A percentile compares a stretch with the other conserved stretches of the same genome.
These are phyloP conservation scores for Claviceps pazoutovae DNA, from an alignment of 2,329 filamentous ascomycete species.

Conservation along the genomic window DNA sequence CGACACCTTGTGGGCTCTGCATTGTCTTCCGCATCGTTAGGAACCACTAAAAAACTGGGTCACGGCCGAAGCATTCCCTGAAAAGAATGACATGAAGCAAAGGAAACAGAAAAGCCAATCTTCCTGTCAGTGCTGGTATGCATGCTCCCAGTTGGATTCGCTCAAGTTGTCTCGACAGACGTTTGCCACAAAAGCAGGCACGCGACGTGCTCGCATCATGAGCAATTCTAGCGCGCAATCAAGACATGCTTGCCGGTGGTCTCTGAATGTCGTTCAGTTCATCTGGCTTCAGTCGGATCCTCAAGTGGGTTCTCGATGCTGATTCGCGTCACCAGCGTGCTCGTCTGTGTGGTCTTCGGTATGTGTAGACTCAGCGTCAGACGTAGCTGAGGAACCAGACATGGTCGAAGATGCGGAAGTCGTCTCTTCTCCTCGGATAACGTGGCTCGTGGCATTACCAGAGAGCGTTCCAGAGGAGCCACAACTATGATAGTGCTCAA, in stretches of 20 bases:
- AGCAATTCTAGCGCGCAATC: too few relatives aligned
- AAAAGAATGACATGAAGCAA: neutral
- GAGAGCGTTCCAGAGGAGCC: constrained; percentile 29
- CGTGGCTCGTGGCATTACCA: constrained; percentile 20
- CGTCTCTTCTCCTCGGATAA: constrained; percentile 19
- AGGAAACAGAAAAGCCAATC: neutral
- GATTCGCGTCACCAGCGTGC: neutral
- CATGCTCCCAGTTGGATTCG: neutral
- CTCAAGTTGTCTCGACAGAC: neutral
- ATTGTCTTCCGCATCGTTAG: neutral
- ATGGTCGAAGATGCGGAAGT: constrained; percentile 12
- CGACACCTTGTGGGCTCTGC: neutral
- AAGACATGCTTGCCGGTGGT: too few relatives aligned
- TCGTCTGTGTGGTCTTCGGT: constrained; percentile 8
- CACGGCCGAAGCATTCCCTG: constrained; percentile 2
- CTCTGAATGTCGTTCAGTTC: too few relatives aligned
- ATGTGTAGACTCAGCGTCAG: constrained; percentile 25
- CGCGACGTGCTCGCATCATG: too few relatives aligned
- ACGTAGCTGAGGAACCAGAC: constrained; percentile 16
- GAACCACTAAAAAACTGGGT: neutral
- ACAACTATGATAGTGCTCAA: constrained; percentile 32
- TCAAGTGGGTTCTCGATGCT: neutral
- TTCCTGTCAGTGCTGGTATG: neutral
- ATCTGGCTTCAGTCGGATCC: too few relatives aligned
- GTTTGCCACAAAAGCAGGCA: neutral